These are phyloP conservation scores for Boletus huronensis DNA, from an alignment of 768 basidiomycete species.

Conservation along the genomic window DNA sequence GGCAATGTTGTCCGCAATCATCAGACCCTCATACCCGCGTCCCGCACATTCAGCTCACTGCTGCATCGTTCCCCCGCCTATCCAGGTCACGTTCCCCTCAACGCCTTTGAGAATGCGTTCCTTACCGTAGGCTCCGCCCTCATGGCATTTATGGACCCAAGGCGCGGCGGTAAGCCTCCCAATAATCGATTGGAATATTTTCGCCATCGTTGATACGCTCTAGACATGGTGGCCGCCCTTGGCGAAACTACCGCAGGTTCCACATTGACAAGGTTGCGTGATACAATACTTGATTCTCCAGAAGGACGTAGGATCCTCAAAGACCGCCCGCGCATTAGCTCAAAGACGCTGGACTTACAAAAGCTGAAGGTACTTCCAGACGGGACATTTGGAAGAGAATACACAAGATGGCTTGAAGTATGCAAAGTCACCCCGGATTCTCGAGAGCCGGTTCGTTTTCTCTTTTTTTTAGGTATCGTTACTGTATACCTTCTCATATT, in stretches of 20 bases:
- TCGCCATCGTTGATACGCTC: neutral
- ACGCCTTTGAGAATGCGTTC: conserved; percentile 77
- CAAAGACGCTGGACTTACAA: conserved; percentile 69
- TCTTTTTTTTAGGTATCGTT: neutral
- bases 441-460: conserved; percentile 68
- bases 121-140: conserved; percentile 83
- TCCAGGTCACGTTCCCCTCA: conserved; percentile 79
- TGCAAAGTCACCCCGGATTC: conserved; percentile 93
- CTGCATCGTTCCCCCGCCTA: conserved; percentile 48
- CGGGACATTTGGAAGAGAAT: conserved; percentile 82
- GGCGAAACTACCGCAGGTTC: conserved; percentile 89
- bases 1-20: neutral
- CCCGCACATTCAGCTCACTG: conserved; percentile 6
- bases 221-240: conserved; percentile 94
- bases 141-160: conserved; percentile 76
- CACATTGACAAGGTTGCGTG: conserved; percentile 70
- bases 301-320: conserved; percentile 85
- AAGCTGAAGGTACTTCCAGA: conserved; percentile 63
- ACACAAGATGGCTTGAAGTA: conserved; percentile 84
- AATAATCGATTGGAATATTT: neutral
- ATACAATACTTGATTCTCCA: conserved; percentile 68
- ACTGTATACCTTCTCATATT: neutral
- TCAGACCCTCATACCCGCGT: neutral
- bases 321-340: conserved; percentile 79
- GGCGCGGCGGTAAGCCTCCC: conserved; percentile 68